Evolutionary conservation across 1,139 yeast species (phyloP).

Genomic region (Magnusiomyces paraingens): DNA sequence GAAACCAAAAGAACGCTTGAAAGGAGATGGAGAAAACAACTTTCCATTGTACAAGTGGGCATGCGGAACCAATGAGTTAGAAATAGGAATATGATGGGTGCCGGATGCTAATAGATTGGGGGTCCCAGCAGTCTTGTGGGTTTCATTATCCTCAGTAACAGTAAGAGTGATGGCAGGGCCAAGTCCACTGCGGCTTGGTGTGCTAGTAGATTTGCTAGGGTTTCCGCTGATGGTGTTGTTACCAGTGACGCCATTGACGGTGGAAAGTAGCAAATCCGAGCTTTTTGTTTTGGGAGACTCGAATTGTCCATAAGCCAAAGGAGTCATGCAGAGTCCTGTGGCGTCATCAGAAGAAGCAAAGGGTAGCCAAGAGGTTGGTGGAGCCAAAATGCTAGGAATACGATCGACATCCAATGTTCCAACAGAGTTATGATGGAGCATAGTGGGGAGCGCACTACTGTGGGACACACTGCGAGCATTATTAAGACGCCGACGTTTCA

Average conservation of each 20-base stretch:
- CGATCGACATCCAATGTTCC: not conserved
- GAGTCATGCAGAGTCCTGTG: conserved; percentile 7
- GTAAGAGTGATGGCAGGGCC: conserved; percentile 4
- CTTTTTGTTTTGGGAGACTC: conserved; percentile 10
- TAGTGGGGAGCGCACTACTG: conserved; percentile 1
- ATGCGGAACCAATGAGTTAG: no score
- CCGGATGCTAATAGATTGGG: no score
- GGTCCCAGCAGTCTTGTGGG: no score
- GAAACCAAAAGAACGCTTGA: not conserved
- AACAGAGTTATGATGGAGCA: not conserved
- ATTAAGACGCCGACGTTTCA: conserved; percentile 9
- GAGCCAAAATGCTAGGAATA: conserved; percentile 11
- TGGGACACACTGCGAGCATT: conserved; percentile 1
- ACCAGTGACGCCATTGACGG: no score
- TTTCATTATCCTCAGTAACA: no score
- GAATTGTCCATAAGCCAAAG: conserved; percentile 7
- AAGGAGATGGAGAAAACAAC: conserved; percentile 1
- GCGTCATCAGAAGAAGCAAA: conserved; percentile 9
- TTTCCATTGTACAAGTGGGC: not conserved
- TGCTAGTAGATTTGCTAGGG: no score
- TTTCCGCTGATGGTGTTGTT: no score
- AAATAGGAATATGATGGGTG: no score
- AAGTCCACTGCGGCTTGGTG: not conserved
- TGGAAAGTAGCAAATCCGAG: no score
- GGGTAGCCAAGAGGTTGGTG: conserved; percentile 14